Percentiles rank a stretch among this genome's conserved stretches.
Conservation (phyloP, 768 basidiomycete genomes). For the Rubroboletus pulcherrimus region DNA sequence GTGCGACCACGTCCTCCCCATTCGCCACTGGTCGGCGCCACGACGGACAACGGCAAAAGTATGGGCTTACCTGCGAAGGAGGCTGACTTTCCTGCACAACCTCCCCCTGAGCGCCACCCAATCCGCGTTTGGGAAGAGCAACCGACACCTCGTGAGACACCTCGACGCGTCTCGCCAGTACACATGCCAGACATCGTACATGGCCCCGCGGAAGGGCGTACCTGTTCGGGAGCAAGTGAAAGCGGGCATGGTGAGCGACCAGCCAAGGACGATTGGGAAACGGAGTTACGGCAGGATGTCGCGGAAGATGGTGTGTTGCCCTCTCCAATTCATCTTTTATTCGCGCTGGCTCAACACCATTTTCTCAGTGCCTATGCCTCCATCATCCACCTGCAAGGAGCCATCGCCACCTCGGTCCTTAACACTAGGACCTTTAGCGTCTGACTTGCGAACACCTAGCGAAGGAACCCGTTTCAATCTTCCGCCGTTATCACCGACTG, state of each 20-base stretch:
- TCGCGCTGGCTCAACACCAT: conserved; percentile 4
- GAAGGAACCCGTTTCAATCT: neutral
- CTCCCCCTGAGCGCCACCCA: conserved; percentile 18
- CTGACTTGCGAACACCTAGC: neutral
- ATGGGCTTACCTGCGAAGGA: neutral
- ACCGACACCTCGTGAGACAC: conserved; percentile 6
- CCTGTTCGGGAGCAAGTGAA: neutral
- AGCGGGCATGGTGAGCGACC: neutral
- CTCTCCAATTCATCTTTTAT: neutral
- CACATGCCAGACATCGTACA: neutral
- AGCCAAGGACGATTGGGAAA: neutral
- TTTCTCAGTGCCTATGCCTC: conserved; percentile 2
- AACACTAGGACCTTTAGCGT: neutral
- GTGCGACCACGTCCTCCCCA: conserved; percentile 5
- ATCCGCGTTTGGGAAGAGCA: conserved; percentile 29
- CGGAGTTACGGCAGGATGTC: neutral
- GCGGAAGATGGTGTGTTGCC: conserved; percentile 9
- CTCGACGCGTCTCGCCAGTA: conserved; percentile 14
- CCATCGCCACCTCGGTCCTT: neutral
- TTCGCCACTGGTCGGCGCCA: neutral
- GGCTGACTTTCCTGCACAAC: neutral
- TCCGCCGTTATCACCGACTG: neutral
- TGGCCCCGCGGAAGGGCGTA: neutral
- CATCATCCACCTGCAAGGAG: neutral
- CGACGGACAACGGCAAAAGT: neutral